A percentile compares a stretch with the other conserved stretches of the same genome.
Evolutionary conservation across 106 monocot genomes (phyloP).

Genomic region (Posidonia australis): DNA sequence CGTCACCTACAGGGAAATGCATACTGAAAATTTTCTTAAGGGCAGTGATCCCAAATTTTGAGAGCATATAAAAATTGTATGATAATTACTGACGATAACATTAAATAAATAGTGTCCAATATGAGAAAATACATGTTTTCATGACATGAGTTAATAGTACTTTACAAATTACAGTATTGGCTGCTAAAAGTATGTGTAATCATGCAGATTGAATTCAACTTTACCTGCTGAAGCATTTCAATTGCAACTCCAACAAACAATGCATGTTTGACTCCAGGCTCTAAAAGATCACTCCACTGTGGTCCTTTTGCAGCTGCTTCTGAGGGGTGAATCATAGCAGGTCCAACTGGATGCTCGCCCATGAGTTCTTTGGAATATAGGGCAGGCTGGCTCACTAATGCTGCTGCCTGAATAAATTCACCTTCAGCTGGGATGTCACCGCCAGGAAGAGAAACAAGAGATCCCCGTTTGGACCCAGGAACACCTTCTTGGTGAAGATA

Average conservation of each 20-base stretch:
- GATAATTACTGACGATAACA: too few relatives aligned
- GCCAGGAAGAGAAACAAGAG: conserved; percentile 7
- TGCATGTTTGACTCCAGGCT: conserved; percentile 18
- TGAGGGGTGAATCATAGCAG: conserved; percentile 15
- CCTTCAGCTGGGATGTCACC: conserved; percentile 8
- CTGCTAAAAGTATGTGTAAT: too few relatives aligned
- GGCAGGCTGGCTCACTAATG: conserved; percentile 15
- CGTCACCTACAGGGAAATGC: too few relatives aligned
- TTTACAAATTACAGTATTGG: too few relatives aligned
- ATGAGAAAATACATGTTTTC: too few relatives aligned
- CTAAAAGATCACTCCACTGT: conserved; percentile 13
- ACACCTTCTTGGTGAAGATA: conserved; percentile 16
- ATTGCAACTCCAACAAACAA: conserved; percentile 12
- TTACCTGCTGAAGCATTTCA: conserved; percentile 21
- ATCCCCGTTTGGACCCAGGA: conserved; percentile 6
- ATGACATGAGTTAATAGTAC: too few relatives aligned
- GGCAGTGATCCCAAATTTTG: too few relatives aligned
- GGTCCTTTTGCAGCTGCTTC: conserved; percentile 9
- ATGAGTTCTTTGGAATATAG: conserved; percentile 12
- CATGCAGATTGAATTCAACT: too few relatives aligned
- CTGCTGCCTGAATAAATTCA: conserved; percentile 20
- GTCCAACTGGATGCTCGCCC: conserved; percentile 11
- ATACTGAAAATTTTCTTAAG: too few relatives aligned
- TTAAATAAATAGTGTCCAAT: too few relatives aligned
- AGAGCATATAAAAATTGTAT: too few relatives aligned